Percentiles rank a stretch among this genome's conserved stretches.
These are phyloP conservation scores for Quercus aquifolioides DNA, from an alignment of 306 rosid species.

Conservation along the genomic window DNA sequence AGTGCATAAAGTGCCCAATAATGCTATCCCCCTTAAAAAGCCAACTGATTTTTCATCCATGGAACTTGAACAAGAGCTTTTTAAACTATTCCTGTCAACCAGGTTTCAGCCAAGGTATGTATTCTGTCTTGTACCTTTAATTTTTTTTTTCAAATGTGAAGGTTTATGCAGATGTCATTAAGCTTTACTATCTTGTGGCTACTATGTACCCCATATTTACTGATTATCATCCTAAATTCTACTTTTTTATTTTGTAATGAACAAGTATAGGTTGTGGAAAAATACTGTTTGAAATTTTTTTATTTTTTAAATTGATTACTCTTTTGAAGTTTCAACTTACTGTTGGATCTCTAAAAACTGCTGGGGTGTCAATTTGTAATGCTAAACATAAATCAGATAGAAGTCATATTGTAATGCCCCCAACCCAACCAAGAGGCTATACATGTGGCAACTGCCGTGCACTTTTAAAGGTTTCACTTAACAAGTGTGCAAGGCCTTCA, in stretches of 20 bases:
- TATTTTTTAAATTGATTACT: background rate
- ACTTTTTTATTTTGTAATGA: background rate
- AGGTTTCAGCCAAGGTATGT: constrained; percentile 74
- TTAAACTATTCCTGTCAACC: constrained; percentile 43
- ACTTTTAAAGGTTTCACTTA: too few species aligned
- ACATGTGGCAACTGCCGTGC: too few species aligned
- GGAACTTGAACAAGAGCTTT: constrained; percentile 53
- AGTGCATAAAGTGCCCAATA: constrained; percentile 6
- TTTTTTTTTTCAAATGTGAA: background rate
- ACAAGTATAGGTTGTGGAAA: background rate
- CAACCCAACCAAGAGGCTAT: too few species aligned
- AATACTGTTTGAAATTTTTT: background rate
- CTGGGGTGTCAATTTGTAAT: background rate
- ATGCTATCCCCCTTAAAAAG: constrained; percentile 2
- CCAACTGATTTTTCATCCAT: constrained; percentile 32
- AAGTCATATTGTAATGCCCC: too few species aligned
- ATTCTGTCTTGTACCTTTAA: background rate
- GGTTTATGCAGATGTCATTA: background rate
- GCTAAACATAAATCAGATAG: background rate
- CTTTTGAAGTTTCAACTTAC: constrained; percentile 4
- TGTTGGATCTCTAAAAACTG: background rate
- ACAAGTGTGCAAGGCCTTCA: too few species aligned
- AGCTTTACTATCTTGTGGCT: background rate
- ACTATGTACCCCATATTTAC: too few species aligned
- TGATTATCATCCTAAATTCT: background rate